A percentile compares a stretch with the other conserved stretches of the same genome.
Evolutionary conservation across 2,329 filamentous ascomycete genomes (phyloP).

Genomic region (Parastagonospora avenae): DNA sequence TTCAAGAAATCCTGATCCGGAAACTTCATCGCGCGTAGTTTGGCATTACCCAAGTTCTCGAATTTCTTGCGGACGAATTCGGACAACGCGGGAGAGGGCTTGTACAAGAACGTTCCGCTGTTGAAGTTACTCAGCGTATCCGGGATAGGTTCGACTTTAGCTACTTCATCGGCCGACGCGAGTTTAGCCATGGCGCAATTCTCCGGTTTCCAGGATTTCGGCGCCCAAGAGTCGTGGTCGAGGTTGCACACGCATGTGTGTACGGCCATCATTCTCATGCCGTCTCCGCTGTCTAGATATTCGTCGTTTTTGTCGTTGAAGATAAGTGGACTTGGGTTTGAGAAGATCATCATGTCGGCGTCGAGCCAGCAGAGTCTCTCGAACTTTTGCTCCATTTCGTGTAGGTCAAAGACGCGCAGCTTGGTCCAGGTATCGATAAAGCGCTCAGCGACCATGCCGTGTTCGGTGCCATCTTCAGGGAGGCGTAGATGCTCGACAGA

Average conservation of each 20-base stretch:
- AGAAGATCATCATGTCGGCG: slow-evolving; percentile 58
- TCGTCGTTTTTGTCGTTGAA: slow-evolving; percentile 50
- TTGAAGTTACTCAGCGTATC: slow-evolving; percentile 57
- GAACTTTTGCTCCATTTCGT: slow-evolving; percentile 20
- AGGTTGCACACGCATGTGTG: slow-evolving; percentile 61
- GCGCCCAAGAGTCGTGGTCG: slow-evolving; percentile 57
- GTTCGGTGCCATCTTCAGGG: slow-evolving; percentile 28
- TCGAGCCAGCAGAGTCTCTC: slow-evolving; percentile 58
- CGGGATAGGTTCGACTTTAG: slow-evolving; percentile 34
- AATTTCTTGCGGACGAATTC: slow-evolving; percentile 50
- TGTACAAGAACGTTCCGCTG: slow-evolving; percentile 58
- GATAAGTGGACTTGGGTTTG: slow-evolving; percentile 43
- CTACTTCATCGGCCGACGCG: slow-evolving; percentile 38
- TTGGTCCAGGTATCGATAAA: slow-evolving; percentile 63
- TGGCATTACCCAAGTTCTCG: slow-evolving; percentile 39
- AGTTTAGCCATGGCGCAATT: slow-evolving; percentile 58
- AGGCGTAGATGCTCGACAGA: slow-evolving; percentile 51
- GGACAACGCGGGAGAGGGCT: slow-evolving; percentile 49
- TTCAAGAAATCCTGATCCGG: slow-evolving; percentile 61
- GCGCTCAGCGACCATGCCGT: slow-evolving; percentile 55
- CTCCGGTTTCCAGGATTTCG: slow-evolving; percentile 52
- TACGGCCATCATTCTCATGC: slow-evolving; percentile 52
- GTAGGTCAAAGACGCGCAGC: slow-evolving; percentile 58
- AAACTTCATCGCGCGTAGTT: slow-evolving; percentile 54
- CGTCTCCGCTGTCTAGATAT: slow-evolving; percentile 22